These are phyloP conservation scores for Myriangium duriaei DNA, from an alignment of 2,329 filamentous ascomycete species.

Conservation along the genomic window DNA sequence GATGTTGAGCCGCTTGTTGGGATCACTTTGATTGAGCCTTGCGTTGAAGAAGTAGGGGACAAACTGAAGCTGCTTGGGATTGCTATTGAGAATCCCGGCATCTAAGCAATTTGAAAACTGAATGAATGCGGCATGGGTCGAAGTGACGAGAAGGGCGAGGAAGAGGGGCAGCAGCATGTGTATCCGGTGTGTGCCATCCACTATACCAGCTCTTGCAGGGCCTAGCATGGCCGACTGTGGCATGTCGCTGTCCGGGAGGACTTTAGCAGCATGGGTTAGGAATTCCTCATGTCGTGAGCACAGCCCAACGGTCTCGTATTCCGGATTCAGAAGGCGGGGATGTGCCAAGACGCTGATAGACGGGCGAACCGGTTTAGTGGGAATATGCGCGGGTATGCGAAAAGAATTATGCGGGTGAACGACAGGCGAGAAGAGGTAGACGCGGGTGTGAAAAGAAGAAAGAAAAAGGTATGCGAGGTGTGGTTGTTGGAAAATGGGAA, in stretches of 20 bases:
- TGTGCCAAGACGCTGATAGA: no score
- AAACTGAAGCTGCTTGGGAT: constrained; percentile 60
- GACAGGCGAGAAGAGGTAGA: not conserved
- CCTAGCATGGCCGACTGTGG: constrained; percentile 8
- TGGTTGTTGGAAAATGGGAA: not conserved
- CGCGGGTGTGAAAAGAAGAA: no score
- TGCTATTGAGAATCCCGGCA: constrained; percentile 44
- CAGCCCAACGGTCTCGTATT: not conserved
- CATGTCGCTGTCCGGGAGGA: constrained; percentile 5
- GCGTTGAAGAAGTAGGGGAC: constrained; percentile 63
- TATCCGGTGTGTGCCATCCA: constrained; percentile 3
- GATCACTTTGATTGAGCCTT: constrained; percentile 50
- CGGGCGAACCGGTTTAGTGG: no score
- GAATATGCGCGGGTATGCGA: no score
- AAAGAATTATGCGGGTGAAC: no score
- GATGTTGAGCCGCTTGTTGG: constrained; percentile 55
- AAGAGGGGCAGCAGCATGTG: constrained; percentile 17
- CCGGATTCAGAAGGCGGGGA: no score
- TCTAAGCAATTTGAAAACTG: constrained; percentile 74
- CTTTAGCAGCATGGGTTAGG: constrained; percentile 6
- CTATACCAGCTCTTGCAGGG: constrained; percentile 3
- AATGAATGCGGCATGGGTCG: constrained; percentile 52
- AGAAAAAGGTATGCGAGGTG: not conserved
- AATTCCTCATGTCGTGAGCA: not conserved
- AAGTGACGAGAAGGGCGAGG: constrained; percentile 30